Base-by-base conservation (phyloP, 2,329 filamentous ascomycete species). In the Aspergillus nomiae region DNA sequence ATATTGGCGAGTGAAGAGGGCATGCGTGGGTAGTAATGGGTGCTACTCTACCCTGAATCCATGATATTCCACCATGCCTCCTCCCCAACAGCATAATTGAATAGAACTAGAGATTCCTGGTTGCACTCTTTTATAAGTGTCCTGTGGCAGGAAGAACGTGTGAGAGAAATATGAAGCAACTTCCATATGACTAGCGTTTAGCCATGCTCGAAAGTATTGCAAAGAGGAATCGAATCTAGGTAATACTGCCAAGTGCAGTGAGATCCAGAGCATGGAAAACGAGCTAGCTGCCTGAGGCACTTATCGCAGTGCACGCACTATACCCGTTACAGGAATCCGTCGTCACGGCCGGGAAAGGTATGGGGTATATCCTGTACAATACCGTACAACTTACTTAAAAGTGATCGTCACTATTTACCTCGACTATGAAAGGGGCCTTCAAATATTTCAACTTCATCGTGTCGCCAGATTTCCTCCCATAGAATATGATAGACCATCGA, bases 401-500 rank as follows among this genome's bases (percentile, higher is more conserved):
- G 32, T 41, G 56, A 62, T 60, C 50, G 30, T 43, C 57, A 21
- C 28, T 50, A 38, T 45, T 41, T 28, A 55, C 54, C 50, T 51
- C 56, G 50, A 43, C 54, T 26, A 45, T 48, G 50, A 57, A 54
- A 51, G 48, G 48, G 28, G 48, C 46, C 9, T 50, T 4, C 46
- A 10, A 50, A 28, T n/a, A 8, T 26, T 46, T 59, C 34, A 41
- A 14, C 38, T 34, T 41, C 51, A 36, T 16, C 24, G 50, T 54
- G 28, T 36, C 56, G 53, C 34, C 14, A 43, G 21, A 3, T 41
- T n/a, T 16, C 4, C n/a, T 46, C 24, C 0, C n/a, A 46, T 14
- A 41, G 38, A 41, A 41, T 41, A 66, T 66, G 63, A 19, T 21
- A 12, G 51, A 41, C 34, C 26, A 41, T 56, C 60, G 57, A 38